phyloP scores from a whole-genome alignment of 1,139 yeast species.

The Debaryomycetaceae sp. region DNA sequence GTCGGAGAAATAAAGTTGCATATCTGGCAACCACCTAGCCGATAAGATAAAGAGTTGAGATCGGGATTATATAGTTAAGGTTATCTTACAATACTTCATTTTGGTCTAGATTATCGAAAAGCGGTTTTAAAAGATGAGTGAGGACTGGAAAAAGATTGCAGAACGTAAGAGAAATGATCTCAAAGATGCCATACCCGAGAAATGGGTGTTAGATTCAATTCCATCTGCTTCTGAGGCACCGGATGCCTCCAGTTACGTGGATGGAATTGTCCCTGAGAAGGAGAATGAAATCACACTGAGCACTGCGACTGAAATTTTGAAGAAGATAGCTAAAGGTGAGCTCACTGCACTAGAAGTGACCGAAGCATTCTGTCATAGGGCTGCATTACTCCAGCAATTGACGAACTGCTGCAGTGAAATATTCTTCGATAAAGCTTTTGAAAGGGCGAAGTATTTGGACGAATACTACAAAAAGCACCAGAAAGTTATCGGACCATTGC shows the following conservation, averaged over 20 bases:
- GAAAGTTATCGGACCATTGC: constrained; percentile 50
- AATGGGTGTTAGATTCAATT: constrained; percentile 15
- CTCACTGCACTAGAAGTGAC: constrained; percentile 9
- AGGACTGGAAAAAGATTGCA: constrained; percentile 14
- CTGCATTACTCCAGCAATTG: constrained; percentile 46
- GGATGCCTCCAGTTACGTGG: constrained; percentile 8
- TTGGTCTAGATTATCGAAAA: too few relatives aligned
- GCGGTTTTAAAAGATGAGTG: neutral
- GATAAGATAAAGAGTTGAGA: too few relatives aligned
- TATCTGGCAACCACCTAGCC: too few relatives aligned
- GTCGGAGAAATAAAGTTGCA: too few relatives aligned
- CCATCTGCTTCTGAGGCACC: constrained; percentile 9
- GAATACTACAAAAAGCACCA: constrained; percentile 27
- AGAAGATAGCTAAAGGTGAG: constrained; percentile 7
- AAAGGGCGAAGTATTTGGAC: constrained; percentile 37
- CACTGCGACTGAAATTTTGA: neutral
- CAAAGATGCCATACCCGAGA: constrained; percentile 16
- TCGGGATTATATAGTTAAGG: too few relatives aligned
- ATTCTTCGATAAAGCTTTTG: constrained; percentile 24
- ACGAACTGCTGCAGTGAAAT: constrained; percentile 35
- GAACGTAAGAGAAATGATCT: constrained; percentile 12
- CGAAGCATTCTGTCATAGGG: constrained; percentile 20
- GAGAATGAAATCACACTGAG: constrained; percentile 2
- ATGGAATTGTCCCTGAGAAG: neutral
- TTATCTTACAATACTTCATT: too few relatives aligned